A percentile compares a stretch with the other conserved stretches of the same genome.
Evolutionary conservation across 2,329 filamentous ascomycete genomes (phyloP).

Genomic region (Hypoxylon sp.): DNA sequence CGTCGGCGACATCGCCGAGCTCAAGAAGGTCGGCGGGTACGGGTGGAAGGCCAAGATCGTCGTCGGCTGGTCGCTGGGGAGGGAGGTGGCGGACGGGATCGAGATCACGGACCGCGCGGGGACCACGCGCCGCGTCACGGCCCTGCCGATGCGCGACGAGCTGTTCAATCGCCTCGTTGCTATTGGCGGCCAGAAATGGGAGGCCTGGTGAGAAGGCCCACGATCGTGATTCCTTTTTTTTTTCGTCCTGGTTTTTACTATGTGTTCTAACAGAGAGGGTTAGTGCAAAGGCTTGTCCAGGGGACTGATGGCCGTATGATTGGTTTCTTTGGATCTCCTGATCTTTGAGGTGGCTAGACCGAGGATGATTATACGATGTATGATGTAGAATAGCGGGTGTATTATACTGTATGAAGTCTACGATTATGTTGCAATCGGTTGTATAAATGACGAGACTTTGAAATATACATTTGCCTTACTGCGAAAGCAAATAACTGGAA

Average conservation of each 20-base stretch:
- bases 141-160: conserved; percentile 76
- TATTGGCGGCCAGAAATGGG: conserved; percentile 85
- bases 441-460: too few relatives aligned
- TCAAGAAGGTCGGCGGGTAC: conserved; percentile 82
- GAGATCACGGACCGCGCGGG: conserved; percentile 69
- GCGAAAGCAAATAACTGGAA: too few relatives aligned
- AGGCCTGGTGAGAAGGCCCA: conserved; percentile 67
- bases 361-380: too few relatives aligned
- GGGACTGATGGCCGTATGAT: neutral
- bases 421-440: too few relatives aligned
- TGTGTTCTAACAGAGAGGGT: conserved; percentile 16
- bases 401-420: neutral
- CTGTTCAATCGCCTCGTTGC: conserved; percentile 81
- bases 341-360: too few relatives aligned
- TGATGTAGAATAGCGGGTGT: neutral
- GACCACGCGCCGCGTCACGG: conserved; percentile 69
- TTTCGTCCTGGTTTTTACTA: too few relatives aligned
- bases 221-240: too few relatives aligned
- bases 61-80: conserved; percentile 79
- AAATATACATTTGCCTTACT: too few relatives aligned
- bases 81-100: conserved; percentile 79
- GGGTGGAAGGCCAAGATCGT: conserved; percentile 87
- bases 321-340: neutral
- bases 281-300: conserved; percentile 15
- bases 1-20: conserved; percentile 73